Percentiles rank a stretch among this genome's conserved stretches.
These are phyloP conservation scores for Chamaenerion angustifolium DNA, from an alignment of 345 rosid genomes.

Conservation along the genomic window DNA sequence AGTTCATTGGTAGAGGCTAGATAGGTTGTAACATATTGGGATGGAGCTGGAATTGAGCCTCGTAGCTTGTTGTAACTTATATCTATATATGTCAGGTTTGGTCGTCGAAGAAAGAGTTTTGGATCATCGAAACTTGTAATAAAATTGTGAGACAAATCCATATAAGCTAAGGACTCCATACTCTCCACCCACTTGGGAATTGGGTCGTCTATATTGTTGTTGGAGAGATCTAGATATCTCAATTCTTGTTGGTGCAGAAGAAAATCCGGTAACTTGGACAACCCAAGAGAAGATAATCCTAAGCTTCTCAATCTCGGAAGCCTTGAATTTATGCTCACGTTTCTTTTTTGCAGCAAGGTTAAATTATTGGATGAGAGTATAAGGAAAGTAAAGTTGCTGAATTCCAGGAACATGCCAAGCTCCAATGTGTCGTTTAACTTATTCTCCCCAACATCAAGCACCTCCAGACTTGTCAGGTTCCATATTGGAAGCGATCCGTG, in stretches of 20 bases:
- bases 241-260: constrained; percentile 5
- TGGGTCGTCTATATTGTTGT: constrained; percentile 8
- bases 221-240: not conserved
- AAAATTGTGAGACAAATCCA: constrained; percentile 8
- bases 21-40: rapidly evolving
- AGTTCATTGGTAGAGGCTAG: constrained; percentile 9
- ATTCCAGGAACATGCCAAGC: not conserved
- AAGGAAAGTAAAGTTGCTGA: not conserved
- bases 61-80: too few relatives aligned
- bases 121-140: constrained; percentile 9
- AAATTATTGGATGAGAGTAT: constrained; percentile 7
- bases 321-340: not conserved
- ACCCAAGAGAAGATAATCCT: constrained; percentile 11
- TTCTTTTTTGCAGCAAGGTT: not conserved
- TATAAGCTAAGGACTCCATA: not conserved
- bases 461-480: not conserved
- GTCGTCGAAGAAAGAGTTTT: not conserved
- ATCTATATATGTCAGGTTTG: rapidly evolving
- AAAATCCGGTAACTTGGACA: too few relatives aligned
- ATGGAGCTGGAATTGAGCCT: too few relatives aligned
- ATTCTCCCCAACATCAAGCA: not conserved
- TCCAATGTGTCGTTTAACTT: constrained; percentile 13
- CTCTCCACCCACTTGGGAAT: constrained; percentile 12
- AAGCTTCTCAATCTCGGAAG: rapidly evolving
- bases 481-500: constrained; percentile 13